phyloP scores from a whole-genome alignment of 176 grass and related monocot genomes.

The Guadua angustifolia region DNA sequence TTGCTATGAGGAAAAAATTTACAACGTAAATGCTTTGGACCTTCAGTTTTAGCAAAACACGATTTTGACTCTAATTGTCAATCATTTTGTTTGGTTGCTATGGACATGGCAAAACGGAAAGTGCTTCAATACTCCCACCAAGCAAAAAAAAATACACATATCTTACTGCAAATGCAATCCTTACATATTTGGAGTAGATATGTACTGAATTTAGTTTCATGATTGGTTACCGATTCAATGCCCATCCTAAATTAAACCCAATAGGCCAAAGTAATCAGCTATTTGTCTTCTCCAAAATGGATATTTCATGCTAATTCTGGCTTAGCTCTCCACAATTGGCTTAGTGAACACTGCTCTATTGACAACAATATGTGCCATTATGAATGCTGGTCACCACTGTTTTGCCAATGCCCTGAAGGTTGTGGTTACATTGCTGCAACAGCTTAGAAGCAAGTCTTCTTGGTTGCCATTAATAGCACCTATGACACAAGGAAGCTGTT shows the following conservation, averaged over 20 bases:
- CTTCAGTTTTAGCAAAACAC: conserved; percentile 23
- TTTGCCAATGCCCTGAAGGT: not conserved
- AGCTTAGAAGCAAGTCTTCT: not conserved
- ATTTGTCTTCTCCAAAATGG: not conserved
- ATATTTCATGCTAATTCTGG: not conserved
- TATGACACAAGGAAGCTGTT: not conserved
- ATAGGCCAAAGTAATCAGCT: not conserved
- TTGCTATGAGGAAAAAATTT: not conserved
- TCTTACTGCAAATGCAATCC: not conserved
- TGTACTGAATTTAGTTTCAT: not conserved
- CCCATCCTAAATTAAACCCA: not conserved
- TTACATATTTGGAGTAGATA: not conserved
- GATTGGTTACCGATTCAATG: not conserved
- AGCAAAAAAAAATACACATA: not conserved
- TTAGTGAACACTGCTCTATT: not conserved
- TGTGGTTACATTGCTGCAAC: not conserved
- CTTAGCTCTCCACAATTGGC: not conserved
- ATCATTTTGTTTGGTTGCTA: not conserved
- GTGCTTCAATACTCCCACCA: not conserved
- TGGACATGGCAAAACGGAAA: not conserved
- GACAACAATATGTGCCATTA: not conserved
- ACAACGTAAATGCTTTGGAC: not conserved
- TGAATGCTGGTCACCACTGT: not conserved
- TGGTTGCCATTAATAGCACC: not conserved
- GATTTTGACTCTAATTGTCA: not conserved